phyloP scores from a whole-genome alignment of 352 stramenopile genomes.

The Pythium vanterpoolii region DNA sequence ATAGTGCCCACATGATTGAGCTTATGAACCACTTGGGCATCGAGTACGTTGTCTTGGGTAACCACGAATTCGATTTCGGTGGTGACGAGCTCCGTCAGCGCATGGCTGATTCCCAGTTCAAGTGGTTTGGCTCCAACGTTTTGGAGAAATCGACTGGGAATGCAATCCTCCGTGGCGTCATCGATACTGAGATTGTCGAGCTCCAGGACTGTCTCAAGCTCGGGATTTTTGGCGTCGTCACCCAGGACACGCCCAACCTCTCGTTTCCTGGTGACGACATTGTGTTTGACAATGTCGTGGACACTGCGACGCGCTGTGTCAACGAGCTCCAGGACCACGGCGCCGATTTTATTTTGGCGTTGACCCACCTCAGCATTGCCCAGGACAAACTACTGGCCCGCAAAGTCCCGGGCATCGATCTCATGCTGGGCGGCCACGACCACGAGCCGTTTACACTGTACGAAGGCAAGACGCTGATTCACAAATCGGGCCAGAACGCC shows the following conservation, averaged over 20 bases:
- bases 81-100: constrained; percentile 42
- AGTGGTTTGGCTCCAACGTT: constrained; percentile 79
- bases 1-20: constrained; percentile 75
- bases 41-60: constrained; percentile 72
- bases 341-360: constrained; percentile 79
- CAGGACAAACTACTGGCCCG: constrained; percentile 70
- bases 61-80: constrained; percentile 83
- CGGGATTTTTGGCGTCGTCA: constrained; percentile 72
- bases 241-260: constrained; percentile 50
- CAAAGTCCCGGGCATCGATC: constrained; percentile 64
- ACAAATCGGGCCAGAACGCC: constrained; percentile 88
- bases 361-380: constrained; percentile 81
- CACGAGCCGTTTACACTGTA: constrained; percentile 88
- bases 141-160: constrained; percentile 30
- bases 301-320: constrained; percentile 52
- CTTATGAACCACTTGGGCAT: constrained; percentile 71
- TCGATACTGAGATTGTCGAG: constrained; percentile 51
- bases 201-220: constrained; percentile 51
- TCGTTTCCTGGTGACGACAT: constrained; percentile 38
- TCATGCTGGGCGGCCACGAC: constrained; percentile 91
- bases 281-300: constrained; percentile 48
- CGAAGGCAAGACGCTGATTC: constrained; percentile 78
- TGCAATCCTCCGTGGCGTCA: constrained; percentile 13
- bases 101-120: constrained; percentile 56
- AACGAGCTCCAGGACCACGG: constrained; percentile 51